These are phyloP conservation scores for Candida andamanensis DNA, from an alignment of 805 yeast genomes.

Conservation along the genomic window DNA sequence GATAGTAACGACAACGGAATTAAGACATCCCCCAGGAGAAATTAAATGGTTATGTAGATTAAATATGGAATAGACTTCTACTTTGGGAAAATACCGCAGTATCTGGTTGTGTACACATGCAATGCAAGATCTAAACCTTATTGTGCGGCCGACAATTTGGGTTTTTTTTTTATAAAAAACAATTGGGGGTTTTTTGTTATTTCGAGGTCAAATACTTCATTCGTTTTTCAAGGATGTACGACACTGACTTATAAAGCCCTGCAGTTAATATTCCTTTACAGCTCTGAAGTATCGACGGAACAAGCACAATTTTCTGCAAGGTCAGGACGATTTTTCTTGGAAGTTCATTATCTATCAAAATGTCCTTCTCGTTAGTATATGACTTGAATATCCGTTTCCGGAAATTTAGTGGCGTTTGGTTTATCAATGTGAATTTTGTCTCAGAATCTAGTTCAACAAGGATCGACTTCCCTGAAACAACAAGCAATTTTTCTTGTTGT, in stretches of 20 bases:
- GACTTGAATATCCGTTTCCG: conserved; percentile 31
- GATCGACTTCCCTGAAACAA: background rate
- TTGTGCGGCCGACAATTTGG: no score
- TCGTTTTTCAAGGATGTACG: conserved; percentile 72
- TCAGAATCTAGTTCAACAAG: background rate
- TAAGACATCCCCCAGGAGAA: no score
- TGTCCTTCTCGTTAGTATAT: background rate
- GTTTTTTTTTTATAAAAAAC: no score
- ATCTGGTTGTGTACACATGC: no score
- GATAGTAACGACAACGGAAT: no score
- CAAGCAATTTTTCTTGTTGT: background rate
- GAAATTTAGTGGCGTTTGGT: conserved; percentile 47
- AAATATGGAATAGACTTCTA: no score
- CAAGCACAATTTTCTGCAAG: conserved; percentile 14
- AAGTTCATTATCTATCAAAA: background rate
- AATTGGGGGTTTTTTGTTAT: no score
- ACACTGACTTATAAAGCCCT: conserved; percentile 64
- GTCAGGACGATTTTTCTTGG: background rate
- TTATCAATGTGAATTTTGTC: conserved; percentile 23
- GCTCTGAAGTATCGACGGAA: conserved; percentile 72
- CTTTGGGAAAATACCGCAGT: no score
- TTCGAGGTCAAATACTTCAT: conserved; percentile 17
- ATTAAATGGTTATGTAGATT: no score
- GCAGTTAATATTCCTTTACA: conserved; percentile 85
- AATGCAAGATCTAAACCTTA: no score